Percentiles rank a stretch among this genome's conserved stretches.
These are phyloP conservation scores for Microthyrium microscopicum DNA, from an alignment of 2,329 filamentous ascomycete species.

Conservation along the genomic window DNA sequence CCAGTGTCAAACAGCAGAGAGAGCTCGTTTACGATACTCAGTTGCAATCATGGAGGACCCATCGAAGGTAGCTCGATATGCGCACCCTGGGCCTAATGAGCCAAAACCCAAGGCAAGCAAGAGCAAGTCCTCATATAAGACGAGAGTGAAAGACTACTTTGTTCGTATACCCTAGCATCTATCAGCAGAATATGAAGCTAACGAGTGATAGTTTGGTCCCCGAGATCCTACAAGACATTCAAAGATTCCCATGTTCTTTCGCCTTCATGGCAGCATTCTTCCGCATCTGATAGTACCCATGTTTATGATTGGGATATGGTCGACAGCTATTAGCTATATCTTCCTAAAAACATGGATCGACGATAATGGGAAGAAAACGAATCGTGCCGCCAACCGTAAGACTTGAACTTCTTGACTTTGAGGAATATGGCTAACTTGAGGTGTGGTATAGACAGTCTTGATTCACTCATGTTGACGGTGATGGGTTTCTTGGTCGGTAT, in stretches of 20 bases:
- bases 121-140: no score
- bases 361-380: neutral
- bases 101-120: no score
- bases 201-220: slow-evolving; percentile 31
- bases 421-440: no score
- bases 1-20: no score
- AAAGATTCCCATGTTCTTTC: slow-evolving; percentile 60
- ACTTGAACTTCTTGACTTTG: neutral
- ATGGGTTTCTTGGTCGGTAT: slow-evolving; percentile 70
- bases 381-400: neutral
- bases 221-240: slow-evolving; percentile 57
- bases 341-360: slow-evolving; percentile 7
- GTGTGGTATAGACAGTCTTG: neutral
- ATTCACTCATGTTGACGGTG: slow-evolving; percentile 53
- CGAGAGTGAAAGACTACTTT: slow-evolving; percentile 41
- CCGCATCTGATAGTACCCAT: slow-evolving; percentile 60
- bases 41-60: no score
- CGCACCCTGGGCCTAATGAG: no score
- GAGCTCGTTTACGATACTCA: no score
- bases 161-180: slow-evolving; percentile 19
- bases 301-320: slow-evolving; percentile 44
- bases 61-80: no score
- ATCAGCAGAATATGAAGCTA: neutral
- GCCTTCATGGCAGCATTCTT: slow-evolving; percentile 58
- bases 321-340: slow-evolving; percentile 38